Evolutionary conservation across 805 yeast genomes (phyloP).

Genomic region (Kluyveromyces starmeri): DNA sequence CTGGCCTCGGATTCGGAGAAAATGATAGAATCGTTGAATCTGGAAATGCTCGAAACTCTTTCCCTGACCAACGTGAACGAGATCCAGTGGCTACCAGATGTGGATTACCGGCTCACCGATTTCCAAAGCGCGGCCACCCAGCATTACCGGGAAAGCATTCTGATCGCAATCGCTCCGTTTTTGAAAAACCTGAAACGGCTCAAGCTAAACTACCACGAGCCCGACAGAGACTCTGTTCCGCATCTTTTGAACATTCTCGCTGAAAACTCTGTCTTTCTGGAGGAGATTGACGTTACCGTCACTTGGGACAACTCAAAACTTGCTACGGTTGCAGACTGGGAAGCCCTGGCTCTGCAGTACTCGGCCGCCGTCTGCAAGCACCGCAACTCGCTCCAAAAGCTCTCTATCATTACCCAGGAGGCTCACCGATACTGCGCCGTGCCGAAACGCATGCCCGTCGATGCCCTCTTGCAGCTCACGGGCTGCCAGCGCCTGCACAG

Average conservation of each 20-base stretch:
- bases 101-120: constrained; percentile 11
- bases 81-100: constrained; percentile 18
- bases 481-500: constrained; percentile 26
- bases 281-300: constrained; percentile 33
- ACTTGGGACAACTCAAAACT: constrained; percentile 33
- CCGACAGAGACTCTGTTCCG: constrained; percentile 34
- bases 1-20: constrained; percentile 5
- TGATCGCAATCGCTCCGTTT: constrained; percentile 20
- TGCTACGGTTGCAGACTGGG: constrained; percentile 18
- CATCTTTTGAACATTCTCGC: constrained; percentile 24
- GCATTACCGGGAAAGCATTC: constrained; percentile 19
- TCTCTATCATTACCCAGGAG: constrained; percentile 35
- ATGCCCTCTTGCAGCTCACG: constrained; percentile 13
- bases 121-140: constrained; percentile 7
- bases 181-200: constrained; percentile 25
- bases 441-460: constrained; percentile 23
- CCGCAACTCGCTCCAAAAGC: constrained; percentile 20
- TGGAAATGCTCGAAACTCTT: constrained; percentile 19
- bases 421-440: constrained; percentile 30
- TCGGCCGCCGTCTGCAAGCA: constrained; percentile 14
- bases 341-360: constrained; percentile 14
- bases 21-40: constrained; percentile 1
- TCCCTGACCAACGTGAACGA: constrained; percentile 33
- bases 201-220: constrained; percentile 35
- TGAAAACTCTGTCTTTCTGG: constrained; percentile 13